phyloP scores from a whole-genome alignment of 176 grass and related monocot genomes.

The Carex myosuroides region DNA sequence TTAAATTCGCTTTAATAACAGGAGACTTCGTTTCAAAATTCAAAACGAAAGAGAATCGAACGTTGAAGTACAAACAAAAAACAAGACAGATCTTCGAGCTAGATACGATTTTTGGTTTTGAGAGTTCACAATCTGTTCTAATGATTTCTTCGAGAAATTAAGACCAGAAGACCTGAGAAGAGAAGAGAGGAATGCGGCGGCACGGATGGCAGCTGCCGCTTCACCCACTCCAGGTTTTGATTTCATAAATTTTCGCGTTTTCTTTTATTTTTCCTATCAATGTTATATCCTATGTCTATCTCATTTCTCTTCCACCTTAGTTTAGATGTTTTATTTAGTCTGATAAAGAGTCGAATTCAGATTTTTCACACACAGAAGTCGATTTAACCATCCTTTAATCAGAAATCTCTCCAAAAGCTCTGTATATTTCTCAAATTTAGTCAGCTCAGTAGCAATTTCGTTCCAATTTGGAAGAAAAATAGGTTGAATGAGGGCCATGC shows the following conservation, averaged over 20 bases:
- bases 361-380: neutral
- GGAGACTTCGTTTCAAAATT: conserved; percentile 17
- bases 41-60: conserved; percentile 5
- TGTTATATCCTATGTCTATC: neutral
- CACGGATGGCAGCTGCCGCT: conserved; percentile 92
- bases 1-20: neutral
- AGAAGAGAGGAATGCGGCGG: conserved; percentile 22
- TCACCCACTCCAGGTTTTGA: conserved; percentile 77
- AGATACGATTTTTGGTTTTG: neutral
- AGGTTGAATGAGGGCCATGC: neutral
- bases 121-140: neutral
- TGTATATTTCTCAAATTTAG: neutral
- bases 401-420: neutral
- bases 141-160: neutral
- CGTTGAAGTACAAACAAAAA: conserved; percentile 2
- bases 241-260: neutral
- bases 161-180: neutral
- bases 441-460: neutral
- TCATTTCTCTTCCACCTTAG: neutral
- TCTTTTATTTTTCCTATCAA: neutral
- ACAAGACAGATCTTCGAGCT: neutral
- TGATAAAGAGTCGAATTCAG: neutral
- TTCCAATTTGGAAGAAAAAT: neutral
- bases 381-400: neutral
- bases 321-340: neutral